Base-by-base conservation (phyloP, 805 yeast species). In the Lachancea meyersii region DNA sequence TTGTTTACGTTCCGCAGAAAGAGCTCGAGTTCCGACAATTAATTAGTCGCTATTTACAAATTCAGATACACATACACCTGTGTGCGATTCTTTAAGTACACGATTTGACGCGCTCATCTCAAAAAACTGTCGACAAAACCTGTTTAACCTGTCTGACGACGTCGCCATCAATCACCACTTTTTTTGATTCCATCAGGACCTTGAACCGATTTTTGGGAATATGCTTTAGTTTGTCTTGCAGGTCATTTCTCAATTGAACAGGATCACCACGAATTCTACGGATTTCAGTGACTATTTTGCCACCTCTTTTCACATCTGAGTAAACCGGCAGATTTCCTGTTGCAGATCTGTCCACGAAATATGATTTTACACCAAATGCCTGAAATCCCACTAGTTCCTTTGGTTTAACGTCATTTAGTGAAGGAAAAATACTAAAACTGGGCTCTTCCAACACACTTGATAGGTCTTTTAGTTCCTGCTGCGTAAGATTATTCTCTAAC, bases 311-410 rank as follows among this genome's bases (percentile, higher is more conserved):
- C 48, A 71, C 62, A 48, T 83, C 86, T 41, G 75, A 70, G 65
- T 87, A 87, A 1, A 87, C 84, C n/a, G 96, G 96, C 58, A 88
- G 69, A 57, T 82, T 79, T 4, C 91, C 87, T 36, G 67, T 70
- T 13, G 72, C 63, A 6, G 86, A 71, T 59, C 82, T 78, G 33
- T 54, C 57, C 10, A 69, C 50, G 43, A 50, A 60, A 50, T 69
- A 69, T 2, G 55, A 53, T 3, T 56, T 57, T 35, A 53, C 52
- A 6, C 61, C 65, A 43, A 60, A 59, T 13, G 51, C 13, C 31
- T 32, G 44, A 8, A 38, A 36, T 10, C 51, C 58, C 2, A 63
- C 48, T 14, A 63, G 42, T 13, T 67, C 70, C 21, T 51, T 47
- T 2, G 60, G 49, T 5, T 57, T 49, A 14, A 67, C 55, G 14